A percentile compares a stretch with the other conserved stretches of the same genome.
phyloP scores from a whole-genome alignment of 2,329 filamentous ascomycete species.

The Aspergillus sp. region DNA sequence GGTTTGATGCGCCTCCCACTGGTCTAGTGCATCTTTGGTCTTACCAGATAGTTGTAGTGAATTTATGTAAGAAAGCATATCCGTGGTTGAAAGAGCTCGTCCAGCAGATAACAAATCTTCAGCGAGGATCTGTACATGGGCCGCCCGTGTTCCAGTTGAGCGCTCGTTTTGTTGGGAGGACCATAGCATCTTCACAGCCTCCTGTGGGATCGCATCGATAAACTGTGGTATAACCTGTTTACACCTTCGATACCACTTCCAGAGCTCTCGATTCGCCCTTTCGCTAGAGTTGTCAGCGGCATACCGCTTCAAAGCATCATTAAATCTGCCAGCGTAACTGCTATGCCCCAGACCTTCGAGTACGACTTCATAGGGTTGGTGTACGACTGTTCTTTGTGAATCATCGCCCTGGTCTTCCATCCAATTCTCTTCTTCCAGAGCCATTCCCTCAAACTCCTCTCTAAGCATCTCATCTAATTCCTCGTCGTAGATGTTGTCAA shows the following conservation, averaged over 20 bases:
- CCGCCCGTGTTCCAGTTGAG: conserved; percentile 52
- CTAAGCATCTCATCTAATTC: conserved; percentile 43
- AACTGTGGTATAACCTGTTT: conserved; percentile 47
- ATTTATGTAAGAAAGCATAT: conserved; percentile 68
- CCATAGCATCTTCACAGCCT: conserved; percentile 69
- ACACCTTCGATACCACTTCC: conserved; percentile 53
- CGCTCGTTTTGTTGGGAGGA: conserved; percentile 49
- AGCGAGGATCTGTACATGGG: conserved; percentile 61
- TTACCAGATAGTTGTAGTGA: conserved; percentile 65
- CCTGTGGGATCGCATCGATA: conserved; percentile 58
- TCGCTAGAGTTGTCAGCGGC: conserved; percentile 29
- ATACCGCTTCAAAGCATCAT: conserved; percentile 36
- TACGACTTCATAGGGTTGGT: conserved; percentile 33
- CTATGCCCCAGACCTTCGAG: conserved; percentile 33
- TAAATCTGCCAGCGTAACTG: conserved; percentile 43
- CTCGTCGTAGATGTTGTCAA: conserved; percentile 42
- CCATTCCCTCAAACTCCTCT: conserved; percentile 38
- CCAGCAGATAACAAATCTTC: conserved; percentile 66
- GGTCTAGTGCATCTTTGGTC: conserved; percentile 59
- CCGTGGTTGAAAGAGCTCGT: conserved; percentile 54
- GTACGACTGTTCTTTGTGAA: conserved; percentile 15
- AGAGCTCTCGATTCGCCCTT: conserved; percentile 39
- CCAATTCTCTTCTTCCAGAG: conserved; percentile 39
- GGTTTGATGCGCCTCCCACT: conserved; percentile 61
- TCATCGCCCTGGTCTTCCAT: conserved; percentile 22